These are phyloP conservation scores for Leucocoprinus leucothites DNA, from an alignment of 768 basidiomycete species.

Conservation along the genomic window DNA sequence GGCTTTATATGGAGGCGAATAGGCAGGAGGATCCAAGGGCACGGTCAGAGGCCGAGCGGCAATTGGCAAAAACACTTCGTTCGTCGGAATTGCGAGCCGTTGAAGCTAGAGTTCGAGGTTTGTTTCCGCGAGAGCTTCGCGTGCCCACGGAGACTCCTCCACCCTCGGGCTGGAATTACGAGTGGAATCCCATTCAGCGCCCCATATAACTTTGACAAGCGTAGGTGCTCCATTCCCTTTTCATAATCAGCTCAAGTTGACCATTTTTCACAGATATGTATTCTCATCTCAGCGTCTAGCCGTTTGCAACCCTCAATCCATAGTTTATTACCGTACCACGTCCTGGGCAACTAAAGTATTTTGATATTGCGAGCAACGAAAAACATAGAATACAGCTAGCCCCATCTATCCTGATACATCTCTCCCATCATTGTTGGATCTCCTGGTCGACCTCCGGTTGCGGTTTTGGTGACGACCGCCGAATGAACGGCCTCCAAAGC, in stretches of 20 bases:
- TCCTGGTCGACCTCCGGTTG: slow-evolving; percentile 36
- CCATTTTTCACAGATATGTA: too few species aligned
- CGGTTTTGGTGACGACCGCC: slow-evolving; percentile 74
- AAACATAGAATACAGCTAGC: slow-evolving; percentile 17
- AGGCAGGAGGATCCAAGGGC: slow-evolving; percentile 71
- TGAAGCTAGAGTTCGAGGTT: slow-evolving; percentile 73
- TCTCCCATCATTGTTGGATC: slow-evolving; percentile 29
- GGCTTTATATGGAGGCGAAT: slow-evolving; percentile 69
- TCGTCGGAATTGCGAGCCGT: slow-evolving; percentile 64
- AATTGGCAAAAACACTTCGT: slow-evolving; percentile 57
- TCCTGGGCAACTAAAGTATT: not conserved
- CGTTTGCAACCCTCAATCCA: not conserved
- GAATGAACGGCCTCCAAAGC: slow-evolving; percentile 75
- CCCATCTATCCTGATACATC: slow-evolving; percentile 36
- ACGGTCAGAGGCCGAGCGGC: slow-evolving; percentile 53
- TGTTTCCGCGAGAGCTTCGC: slow-evolving; percentile 86
- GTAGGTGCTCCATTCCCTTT: too few species aligned
- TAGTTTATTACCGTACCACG: slow-evolving; percentile 13
- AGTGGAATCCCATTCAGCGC: slow-evolving; percentile 70
- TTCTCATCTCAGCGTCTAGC: too few species aligned
- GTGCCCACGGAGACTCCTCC: slow-evolving; percentile 86
- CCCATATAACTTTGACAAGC: slow-evolving; percentile 39
- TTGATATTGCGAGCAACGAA: slow-evolving; percentile 16
- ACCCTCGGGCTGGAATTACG: slow-evolving; percentile 79
- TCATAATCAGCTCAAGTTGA: too few species aligned